These are phyloP conservation scores for Amanita muscaria DNA, from an alignment of 768 basidiomycete species.

Conservation along the genomic window DNA sequence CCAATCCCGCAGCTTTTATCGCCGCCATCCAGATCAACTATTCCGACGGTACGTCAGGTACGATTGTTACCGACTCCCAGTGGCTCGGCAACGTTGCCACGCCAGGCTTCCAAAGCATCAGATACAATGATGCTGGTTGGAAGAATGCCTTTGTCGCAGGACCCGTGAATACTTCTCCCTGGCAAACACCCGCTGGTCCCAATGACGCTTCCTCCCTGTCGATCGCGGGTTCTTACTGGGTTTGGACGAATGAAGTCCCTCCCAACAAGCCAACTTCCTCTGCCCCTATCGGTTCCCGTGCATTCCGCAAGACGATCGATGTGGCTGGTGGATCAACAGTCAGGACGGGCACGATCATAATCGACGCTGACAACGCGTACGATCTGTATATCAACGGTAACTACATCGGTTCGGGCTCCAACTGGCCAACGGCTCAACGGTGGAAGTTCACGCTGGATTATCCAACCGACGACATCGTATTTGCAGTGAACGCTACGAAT, in stretches of 20 bases:
- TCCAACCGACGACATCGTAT: too few species aligned
- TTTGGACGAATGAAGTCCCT: conserved; percentile 24
- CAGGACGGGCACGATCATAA: too few species aligned
- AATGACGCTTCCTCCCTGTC: conserved; percentile 16
- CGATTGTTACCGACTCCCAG: conserved; percentile 21
- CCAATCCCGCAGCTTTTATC: conserved; percentile 22
- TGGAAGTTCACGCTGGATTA: too few species aligned
- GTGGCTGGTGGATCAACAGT: too few species aligned
- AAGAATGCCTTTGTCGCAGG: conserved; percentile 18
- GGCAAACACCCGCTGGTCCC: conserved; percentile 9
- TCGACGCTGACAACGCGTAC: too few species aligned
- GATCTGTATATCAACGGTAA: too few species aligned
- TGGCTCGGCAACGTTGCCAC: conserved; percentile 21
- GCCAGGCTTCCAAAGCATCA: conserved; percentile 18
- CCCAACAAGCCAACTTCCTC: too few species aligned
- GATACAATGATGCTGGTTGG: conserved; percentile 25
- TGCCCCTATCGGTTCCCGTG: too few species aligned
- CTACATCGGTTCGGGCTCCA: too few species aligned
- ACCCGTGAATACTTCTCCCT: conserved; percentile 5
- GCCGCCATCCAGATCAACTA: conserved; percentile 24
- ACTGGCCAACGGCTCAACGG: too few species aligned
- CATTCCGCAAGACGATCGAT: too few species aligned
- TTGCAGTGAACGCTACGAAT: too few species aligned
- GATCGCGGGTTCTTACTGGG: conserved; percentile 19
- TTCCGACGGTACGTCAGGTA: conserved; percentile 22